Percentiles rank a stretch among this genome's conserved stretches.
Conservation (phyloP, 352 stramenopile species). For the Elongisporangium anandrum region DNA sequence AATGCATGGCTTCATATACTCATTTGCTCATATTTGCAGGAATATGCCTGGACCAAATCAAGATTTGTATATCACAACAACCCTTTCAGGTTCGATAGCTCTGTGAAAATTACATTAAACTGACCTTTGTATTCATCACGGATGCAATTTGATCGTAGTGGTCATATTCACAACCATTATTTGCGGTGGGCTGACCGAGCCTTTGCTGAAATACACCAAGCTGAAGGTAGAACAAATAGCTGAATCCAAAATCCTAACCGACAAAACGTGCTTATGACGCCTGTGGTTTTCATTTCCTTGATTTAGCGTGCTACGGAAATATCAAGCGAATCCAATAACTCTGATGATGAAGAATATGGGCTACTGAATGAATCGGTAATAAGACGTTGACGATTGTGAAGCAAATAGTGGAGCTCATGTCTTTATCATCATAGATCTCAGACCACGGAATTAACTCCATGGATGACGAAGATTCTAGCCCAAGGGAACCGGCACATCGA, state of each 20-base stretch:
- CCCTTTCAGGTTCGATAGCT: conserved; percentile 37
- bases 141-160: conserved; percentile 34
- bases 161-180: conserved; percentile 97
- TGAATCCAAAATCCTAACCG: neutral
- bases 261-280: too few species aligned
- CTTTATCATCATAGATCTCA: conserved; percentile 17
- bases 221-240: conserved; percentile 38
- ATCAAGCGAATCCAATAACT: conserved; percentile 7
- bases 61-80: conserved; percentile 81
- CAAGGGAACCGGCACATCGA: conserved; percentile 6
- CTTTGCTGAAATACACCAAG: conserved; percentile 77
- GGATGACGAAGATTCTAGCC: conserved; percentile 20
- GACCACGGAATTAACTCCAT: conserved; percentile 24
- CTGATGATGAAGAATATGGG: conserved; percentile 39
- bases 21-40: conserved; percentile 12
- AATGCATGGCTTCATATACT: neutral
- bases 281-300: too few species aligned
- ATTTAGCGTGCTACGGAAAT: conserved; percentile 14
- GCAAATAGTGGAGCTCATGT: conserved; percentile 1
- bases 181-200: conserved; percentile 90
- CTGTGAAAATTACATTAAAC: neutral
- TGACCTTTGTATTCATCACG: neutral
- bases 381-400: neutral
- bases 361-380: conserved; percentile 30
- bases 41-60: conserved; percentile 94